A percentile compares a stretch with the other conserved stretches of the same genome.
These are phyloP conservation scores for Pharus latifolius DNA, from an alignment of 176 grass and related monocot species.

Conservation along the genomic window DNA sequence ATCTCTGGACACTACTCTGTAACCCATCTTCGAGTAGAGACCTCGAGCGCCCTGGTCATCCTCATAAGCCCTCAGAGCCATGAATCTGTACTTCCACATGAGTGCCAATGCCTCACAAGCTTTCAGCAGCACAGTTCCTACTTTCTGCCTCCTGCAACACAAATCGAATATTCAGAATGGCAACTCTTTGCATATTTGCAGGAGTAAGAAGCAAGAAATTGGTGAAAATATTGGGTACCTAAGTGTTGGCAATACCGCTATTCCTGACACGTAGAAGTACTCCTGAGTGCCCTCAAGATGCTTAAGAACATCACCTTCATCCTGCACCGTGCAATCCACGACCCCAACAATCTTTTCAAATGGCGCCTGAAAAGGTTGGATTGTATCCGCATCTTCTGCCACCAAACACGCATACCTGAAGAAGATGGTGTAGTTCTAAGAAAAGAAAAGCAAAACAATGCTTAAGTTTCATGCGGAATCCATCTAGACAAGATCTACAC, in stretches of 20 bases:
- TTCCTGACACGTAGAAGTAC: constrained; percentile 85
- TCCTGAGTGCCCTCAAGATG: constrained; percentile 39
- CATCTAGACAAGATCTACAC: too few species aligned
- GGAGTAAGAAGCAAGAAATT: not conserved
- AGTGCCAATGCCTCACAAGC: constrained; percentile 52
- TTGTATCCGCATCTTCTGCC: constrained; percentile 41
- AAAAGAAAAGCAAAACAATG: not conserved
- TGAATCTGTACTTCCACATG: constrained; percentile 50
- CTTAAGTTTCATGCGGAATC: too few species aligned
- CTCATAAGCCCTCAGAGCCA: constrained; percentile 69
- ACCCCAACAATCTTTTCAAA: constrained; percentile 59
- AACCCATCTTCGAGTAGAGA: constrained; percentile 71
- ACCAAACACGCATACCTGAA: constrained; percentile 87
- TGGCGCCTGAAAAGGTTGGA: not conserved
- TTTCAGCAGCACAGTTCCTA: constrained; percentile 68
- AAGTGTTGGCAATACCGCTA: constrained; percentile 60
- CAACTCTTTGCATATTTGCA: not conserved
- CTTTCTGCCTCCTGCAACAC: constrained; percentile 50
- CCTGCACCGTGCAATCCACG: constrained; percentile 68
- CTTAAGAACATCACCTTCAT: constrained; percentile 44
- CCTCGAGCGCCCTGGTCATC: constrained; percentile 49
- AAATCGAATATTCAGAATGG: not conserved
- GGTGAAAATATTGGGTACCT: constrained; percentile 23
- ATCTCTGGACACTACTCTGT: constrained; percentile 44
- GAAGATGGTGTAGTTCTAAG: not conserved